A percentile compares a stretch with the other conserved stretches of the same genome.
phyloP scores from a whole-genome alignment of 805 yeast species.

The Monosporozyma servazzii region DNA sequence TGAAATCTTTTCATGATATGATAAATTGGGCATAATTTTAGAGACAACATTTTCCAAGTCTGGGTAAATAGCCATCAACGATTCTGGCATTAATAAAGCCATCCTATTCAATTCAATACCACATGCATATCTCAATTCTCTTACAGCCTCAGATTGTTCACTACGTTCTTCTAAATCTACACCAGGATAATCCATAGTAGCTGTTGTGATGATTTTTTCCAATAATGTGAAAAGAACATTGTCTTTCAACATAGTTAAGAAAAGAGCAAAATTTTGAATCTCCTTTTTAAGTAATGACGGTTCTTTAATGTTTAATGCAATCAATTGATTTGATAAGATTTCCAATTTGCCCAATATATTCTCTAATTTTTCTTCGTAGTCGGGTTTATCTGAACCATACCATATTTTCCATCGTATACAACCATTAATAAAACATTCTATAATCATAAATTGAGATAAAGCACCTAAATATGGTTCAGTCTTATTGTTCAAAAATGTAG shows the following conservation, averaged over 20 bases:
- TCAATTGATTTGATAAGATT: constrained; percentile 59
- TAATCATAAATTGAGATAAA: constrained; percentile 71
- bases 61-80: constrained; percentile 67
- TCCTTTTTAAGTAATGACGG: constrained; percentile 77
- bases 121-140: constrained; percentile 83
- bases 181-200: constrained; percentile 72
- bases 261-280: constrained; percentile 87
- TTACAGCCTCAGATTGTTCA: constrained; percentile 73
- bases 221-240: constrained; percentile 74
- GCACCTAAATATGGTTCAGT: constrained; percentile 69
- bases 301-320: constrained; percentile 67
- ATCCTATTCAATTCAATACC: constrained; percentile 91
- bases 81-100: constrained; percentile 91
- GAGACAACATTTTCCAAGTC: constrained; percentile 79
- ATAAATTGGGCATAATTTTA: constrained; percentile 60
- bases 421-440: constrained; percentile 86
- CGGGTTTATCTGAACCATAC: constrained; percentile 39
- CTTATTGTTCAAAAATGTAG: constrained; percentile 44
- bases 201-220: constrained; percentile 75
- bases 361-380: constrained; percentile 43
- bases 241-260: constrained; percentile 81
- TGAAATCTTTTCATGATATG: constrained; percentile 87
- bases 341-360: constrained; percentile 49
- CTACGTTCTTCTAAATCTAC: constrained; percentile 37
- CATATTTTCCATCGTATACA: constrained; percentile 92